Percentiles rank a stretch among this genome's conserved stretches.
Conservation (phyloP, 2,329 filamentous ascomycete species). For the Aschersonia sp. region DNA sequence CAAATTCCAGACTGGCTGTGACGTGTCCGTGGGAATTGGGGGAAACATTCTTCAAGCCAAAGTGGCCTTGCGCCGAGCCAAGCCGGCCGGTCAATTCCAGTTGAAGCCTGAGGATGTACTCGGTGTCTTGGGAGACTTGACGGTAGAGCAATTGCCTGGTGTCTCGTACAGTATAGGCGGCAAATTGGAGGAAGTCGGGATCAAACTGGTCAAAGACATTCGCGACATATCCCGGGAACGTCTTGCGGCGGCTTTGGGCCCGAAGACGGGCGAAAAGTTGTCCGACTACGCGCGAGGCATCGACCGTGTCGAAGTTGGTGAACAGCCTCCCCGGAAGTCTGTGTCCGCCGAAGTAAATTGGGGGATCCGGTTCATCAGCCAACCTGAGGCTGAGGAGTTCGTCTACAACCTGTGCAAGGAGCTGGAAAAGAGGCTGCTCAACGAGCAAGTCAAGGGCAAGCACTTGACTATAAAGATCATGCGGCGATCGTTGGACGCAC, state of each 20-base stretch:
- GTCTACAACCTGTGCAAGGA: conserved; percentile 74
- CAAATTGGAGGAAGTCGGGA: conserved; percentile 76
- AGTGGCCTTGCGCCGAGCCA: conserved; percentile 77
- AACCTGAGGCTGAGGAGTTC: conserved; percentile 89
- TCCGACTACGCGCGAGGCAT: conserved; percentile 86
- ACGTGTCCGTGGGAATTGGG: conserved; percentile 87
- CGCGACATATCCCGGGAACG: conserved; percentile 63
- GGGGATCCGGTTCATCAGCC: conserved; percentile 89
- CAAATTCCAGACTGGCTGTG: conserved; percentile 63
- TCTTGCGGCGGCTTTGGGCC: conserved; percentile 60
- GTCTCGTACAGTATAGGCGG: conserved; percentile 83
- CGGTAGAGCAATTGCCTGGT: conserved; percentile 72
- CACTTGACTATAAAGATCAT: conserved; percentile 93
- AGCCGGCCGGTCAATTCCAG: conserved; percentile 86
- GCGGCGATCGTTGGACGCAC: conserved; percentile 72
- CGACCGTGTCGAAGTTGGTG: conserved; percentile 72
- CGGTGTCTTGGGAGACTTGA: conserved; percentile 61
- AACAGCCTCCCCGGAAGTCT: conserved; percentile 76
- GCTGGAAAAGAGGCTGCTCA: conserved; percentile 63
- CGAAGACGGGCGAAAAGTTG: conserved; percentile 83
- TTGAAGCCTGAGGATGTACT: conserved; percentile 70
- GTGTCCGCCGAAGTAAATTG: conserved; percentile 96
- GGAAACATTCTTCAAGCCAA: conserved; percentile 85
- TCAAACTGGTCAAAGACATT: conserved; percentile 73
- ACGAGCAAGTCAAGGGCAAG: conserved; percentile 74